phyloP scores from a whole-genome alignment of 2,329 filamentous ascomycete genomes.

The Diaporthe destruens region DNA sequence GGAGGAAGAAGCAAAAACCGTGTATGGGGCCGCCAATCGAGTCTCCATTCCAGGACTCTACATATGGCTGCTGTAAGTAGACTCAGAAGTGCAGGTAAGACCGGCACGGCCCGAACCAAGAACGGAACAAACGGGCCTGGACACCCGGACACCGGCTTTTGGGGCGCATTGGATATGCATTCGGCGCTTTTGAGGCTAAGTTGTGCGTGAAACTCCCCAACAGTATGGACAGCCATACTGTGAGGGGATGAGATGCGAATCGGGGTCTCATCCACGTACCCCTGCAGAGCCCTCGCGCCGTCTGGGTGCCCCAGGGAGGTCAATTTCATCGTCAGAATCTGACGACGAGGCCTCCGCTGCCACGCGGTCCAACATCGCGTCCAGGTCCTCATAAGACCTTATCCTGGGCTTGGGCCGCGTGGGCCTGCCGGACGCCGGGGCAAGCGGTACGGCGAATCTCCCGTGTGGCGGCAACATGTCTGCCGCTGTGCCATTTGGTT shows the following conservation, averaged over 20 bases:
- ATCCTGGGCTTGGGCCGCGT: conserved; percentile 57
- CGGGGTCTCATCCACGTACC: conserved; percentile 8
- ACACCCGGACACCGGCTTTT: background rate
- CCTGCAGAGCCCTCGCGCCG: conserved; percentile 41
- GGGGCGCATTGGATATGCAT: background rate
- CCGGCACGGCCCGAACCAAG: conserved; percentile 15
- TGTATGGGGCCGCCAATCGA: conserved; percentile 6
- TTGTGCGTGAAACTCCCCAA: no score
- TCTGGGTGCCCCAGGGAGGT: conserved; percentile 56
- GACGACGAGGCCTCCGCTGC: conserved; percentile 65
- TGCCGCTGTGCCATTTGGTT: conserved; percentile 54
- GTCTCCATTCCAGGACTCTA: conserved; percentile 10
- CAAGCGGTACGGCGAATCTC: conserved; percentile 60
- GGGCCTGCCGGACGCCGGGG: conserved; percentile 60
- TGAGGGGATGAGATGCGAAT: background rate
- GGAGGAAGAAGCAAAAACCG: background rate
- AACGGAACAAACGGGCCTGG: background rate
- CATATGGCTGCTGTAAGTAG: background rate
- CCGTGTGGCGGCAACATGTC: conserved; percentile 48
- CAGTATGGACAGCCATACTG: background rate
- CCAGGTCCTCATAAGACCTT: conserved; percentile 66
- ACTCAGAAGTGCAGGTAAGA: background rate
- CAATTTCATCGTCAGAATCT: conserved; percentile 70
- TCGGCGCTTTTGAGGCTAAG: background rate
- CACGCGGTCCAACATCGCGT: conserved; percentile 68